Percentiles rank a stretch among this genome's conserved stretches.
Conservation (phyloP, 495 filamentous ascomycete species). For the Aspergillus coremiiformis region DNA sequence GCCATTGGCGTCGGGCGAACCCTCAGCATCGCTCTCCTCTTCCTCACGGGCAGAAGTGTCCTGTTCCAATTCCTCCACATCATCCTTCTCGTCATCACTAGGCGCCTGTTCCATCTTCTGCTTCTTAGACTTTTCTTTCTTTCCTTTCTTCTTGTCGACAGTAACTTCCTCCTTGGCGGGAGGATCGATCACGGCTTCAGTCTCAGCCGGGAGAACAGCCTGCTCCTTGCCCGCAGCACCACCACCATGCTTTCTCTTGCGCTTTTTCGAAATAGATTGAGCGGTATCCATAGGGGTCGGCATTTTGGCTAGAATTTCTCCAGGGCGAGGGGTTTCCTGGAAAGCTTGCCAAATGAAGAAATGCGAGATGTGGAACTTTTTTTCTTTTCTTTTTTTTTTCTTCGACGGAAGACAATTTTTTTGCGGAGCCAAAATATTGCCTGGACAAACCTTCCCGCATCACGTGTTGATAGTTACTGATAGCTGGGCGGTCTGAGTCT, state of each 20-base stretch:
- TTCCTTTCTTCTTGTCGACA: constrained; percentile 22
- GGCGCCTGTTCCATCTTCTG: constrained; percentile 28
- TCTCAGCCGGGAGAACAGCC: constrained; percentile 4
- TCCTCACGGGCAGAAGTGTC: constrained; percentile 20
- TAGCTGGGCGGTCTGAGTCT: constrained; percentile 10
- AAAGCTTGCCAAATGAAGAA: background rate
- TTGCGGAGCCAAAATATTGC: constrained; percentile 7
- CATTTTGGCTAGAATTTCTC: constrained; percentile 18
- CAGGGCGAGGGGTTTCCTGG: background rate
- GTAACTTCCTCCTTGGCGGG: constrained; percentile 23
- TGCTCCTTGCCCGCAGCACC: constrained; percentile 9
- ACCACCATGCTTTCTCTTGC: constrained; percentile 51
- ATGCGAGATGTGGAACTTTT: background rate
- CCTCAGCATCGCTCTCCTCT: constrained; percentile 19
- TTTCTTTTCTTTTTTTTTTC: constrained; percentile 12
- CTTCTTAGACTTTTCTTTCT: constrained; percentile 30
- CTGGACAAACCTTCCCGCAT: constrained; percentile 3
- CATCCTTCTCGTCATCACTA: constrained; percentile 29
- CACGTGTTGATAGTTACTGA: constrained; percentile 16
- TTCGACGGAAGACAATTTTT: constrained; percentile 6
- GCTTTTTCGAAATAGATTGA: constrained; percentile 59
- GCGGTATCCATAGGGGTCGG: constrained; percentile 37
- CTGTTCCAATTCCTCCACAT: constrained; percentile 16
- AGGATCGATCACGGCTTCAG: constrained; percentile 11
- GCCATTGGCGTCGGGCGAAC: constrained; percentile 13